phyloP scores from a whole-genome alignment of 2,329 filamentous ascomycete genomes.

The Exserohilum rostratum region DNA sequence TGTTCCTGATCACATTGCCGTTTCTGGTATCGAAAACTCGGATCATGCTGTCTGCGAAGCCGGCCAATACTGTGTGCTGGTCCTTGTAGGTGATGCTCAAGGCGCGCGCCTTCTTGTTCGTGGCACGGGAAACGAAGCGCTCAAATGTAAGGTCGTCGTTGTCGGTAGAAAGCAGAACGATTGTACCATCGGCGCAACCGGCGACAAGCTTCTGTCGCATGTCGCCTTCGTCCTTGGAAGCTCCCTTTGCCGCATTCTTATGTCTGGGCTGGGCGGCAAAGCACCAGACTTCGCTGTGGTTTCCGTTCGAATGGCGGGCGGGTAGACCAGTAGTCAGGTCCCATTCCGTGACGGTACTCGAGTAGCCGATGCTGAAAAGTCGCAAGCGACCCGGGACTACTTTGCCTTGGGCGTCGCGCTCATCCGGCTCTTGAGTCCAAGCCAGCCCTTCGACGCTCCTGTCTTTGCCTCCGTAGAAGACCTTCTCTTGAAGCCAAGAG shows the following conservation, averaged over 20 bases:
- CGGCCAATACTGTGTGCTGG: constrained; percentile 80
- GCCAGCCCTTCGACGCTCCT: constrained; percentile 87
- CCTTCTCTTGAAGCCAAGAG: constrained; percentile 86
- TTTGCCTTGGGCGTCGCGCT: constrained; percentile 65
- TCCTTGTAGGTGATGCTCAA: constrained; percentile 91
- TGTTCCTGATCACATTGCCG: constrained; percentile 75
- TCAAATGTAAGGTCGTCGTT: constrained; percentile 84
- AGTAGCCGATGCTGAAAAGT: constrained; percentile 96
- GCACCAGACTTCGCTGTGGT: constrained; percentile 97
- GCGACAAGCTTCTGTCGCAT: constrained; percentile 71
- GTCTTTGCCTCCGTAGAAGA: constrained; percentile 81
- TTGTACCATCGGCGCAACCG: constrained; percentile 88
- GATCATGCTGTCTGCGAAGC: constrained; percentile 96
- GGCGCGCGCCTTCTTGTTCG: constrained; percentile 84
- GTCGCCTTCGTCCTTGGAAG: constrained; percentile 27
- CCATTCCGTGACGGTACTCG: constrained; percentile 92
- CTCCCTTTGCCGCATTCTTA: constrained; percentile 38
- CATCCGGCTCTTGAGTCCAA: constrained; percentile 87
- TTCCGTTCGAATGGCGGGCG: constrained; percentile 82
- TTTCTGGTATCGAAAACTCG: constrained; percentile 85
- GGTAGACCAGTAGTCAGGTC: constrained; percentile 80
- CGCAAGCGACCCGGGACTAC: constrained; percentile 73
- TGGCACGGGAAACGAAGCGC: constrained; percentile 74
- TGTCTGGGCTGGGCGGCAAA: constrained; percentile 80
- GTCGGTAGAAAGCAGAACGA: constrained; percentile 84